Conservation (phyloP, 2,329 filamentous ascomycete species). For the Neophaeococcomyces mojaviensis region DNA sequence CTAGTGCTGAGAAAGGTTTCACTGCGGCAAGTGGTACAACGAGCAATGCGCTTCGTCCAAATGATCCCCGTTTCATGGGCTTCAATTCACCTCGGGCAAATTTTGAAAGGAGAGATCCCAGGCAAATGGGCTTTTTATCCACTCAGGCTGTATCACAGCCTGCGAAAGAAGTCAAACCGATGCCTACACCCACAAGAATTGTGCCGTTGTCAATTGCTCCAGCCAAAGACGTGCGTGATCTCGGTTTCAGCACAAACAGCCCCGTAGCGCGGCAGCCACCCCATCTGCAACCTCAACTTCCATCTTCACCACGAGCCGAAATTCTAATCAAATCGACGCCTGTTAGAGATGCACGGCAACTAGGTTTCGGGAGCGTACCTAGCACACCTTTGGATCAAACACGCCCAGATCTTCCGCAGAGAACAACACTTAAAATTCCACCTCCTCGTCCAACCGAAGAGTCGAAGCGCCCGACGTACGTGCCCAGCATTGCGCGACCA, state of each 20-base stretch:
- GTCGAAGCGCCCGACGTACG: constrained; percentile 12
- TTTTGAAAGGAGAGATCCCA: constrained; percentile 14
- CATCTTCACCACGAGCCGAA: constrained; percentile 9
- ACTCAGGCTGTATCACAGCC: constrained; percentile 10
- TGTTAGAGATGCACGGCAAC: constrained; percentile 17
- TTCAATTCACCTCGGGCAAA: background rate
- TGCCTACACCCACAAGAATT: constrained; percentile 2
- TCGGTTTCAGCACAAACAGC: constrained; percentile 34
- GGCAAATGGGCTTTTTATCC: constrained; percentile 17
- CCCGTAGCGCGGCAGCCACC: constrained; percentile 34
- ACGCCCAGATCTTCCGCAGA: constrained; percentile 45
- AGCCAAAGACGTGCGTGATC: constrained; percentile 25
- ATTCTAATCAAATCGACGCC: background rate
- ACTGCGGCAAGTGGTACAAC: background rate
- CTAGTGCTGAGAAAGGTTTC: background rate
- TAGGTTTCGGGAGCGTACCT: constrained; percentile 14
- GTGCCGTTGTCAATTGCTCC: background rate
- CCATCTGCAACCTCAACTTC: constrained; percentile 22
- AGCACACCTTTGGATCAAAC: constrained; percentile 17
- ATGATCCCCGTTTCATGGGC: constrained; percentile 1
- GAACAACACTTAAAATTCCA: constrained; percentile 28
- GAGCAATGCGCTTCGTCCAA: background rate
- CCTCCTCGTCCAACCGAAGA: constrained; percentile 20
- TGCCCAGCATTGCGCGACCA: background rate
- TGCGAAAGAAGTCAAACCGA: constrained; percentile 14